These are phyloP conservation scores for Torulaspora franciscae DNA, from an alignment of 805 yeast genomes.

Conservation along the genomic window DNA sequence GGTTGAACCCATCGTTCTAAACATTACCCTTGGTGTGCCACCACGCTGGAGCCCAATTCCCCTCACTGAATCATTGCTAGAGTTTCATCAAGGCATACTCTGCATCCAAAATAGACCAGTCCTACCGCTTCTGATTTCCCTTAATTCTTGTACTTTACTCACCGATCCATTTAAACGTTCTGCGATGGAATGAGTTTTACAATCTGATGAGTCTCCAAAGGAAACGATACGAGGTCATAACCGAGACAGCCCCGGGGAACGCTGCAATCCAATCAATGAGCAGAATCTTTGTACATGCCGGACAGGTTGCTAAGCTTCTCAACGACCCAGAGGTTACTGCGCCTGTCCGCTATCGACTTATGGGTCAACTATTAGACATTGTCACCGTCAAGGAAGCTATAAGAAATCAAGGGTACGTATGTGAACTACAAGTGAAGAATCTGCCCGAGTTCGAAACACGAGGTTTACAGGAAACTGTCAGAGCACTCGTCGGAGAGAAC, in stretches of 20 bases:
- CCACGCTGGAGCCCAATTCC: neutral
- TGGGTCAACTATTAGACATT: conserved; percentile 20
- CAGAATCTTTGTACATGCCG: conserved; percentile 12
- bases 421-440: conserved; percentile 11
- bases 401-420: conserved; percentile 5
- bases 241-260: neutral
- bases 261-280: conserved; percentile 11
- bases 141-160: neutral
- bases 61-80: neutral
- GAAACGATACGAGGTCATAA: conserved; percentile 6
- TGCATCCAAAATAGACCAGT: neutral
- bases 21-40: neutral
- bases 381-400: conserved; percentile 1
- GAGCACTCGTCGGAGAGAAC: conserved; percentile 8
- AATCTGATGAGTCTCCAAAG: neutral
- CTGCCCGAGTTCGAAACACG: conserved; percentile 10
- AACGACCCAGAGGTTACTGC: neutral
- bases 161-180: conserved; percentile 9
- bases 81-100: neutral
- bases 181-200: conserved; percentile 1
- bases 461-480: conserved; percentile 3
- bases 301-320: neutral
- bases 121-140: neutral
- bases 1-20: neutral
- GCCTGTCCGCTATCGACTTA: conserved; percentile 9